Percentiles rank a stretch among this genome's conserved stretches.
Conservation (phyloP, 2,329 filamentous ascomycete species). For the Aureobasidium sp. region DNA sequence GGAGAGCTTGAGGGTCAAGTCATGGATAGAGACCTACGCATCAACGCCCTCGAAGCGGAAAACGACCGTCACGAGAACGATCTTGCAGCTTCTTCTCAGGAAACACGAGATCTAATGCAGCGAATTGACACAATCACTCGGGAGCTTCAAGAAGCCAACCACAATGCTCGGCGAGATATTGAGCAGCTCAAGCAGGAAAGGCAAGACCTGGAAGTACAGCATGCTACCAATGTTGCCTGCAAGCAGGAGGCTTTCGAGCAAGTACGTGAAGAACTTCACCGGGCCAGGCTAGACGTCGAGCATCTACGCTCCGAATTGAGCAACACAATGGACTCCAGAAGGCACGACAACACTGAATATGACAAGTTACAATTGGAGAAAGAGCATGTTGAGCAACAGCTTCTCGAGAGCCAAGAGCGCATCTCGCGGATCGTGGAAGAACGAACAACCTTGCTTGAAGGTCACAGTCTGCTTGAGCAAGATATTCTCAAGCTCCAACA, state of each 20-base stretch:
- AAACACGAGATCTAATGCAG: slow-evolving; percentile 30
- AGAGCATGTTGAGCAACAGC: background rate
- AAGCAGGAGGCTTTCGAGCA: slow-evolving; percentile 40
- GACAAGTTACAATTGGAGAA: background rate
- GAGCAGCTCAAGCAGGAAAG: slow-evolving; percentile 32
- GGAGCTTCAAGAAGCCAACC: slow-evolving; percentile 32
- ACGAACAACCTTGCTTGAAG: background rate
- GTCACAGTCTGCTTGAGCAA: slow-evolving; percentile 4
- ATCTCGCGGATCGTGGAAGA: background rate
- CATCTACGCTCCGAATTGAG: slow-evolving; percentile 11
- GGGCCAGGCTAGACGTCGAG: slow-evolving; percentile 13
- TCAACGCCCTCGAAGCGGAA: slow-evolving; percentile 35
- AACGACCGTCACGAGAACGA: slow-evolving; percentile 31
- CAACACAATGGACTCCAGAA: background rate
- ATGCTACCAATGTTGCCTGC: slow-evolving; percentile 34
- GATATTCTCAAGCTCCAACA: slow-evolving; percentile 4
- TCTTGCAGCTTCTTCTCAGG: slow-evolving; percentile 30
- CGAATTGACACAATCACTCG: slow-evolving; percentile 27
- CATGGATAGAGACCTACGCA: slow-evolving; percentile 28
- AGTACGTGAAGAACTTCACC: slow-evolving; percentile 29
- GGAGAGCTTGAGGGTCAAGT: slow-evolving; percentile 31
- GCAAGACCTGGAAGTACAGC: slow-evolving; percentile 37
- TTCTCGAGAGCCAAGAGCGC: background rate
- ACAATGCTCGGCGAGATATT: slow-evolving; percentile 31
- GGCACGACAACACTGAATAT: background rate